A percentile compares a stretch with the other conserved stretches of the same genome.
phyloP scores from a whole-genome alignment of 2,329 filamentous ascomycete species.

The Calonectria montana region DNA sequence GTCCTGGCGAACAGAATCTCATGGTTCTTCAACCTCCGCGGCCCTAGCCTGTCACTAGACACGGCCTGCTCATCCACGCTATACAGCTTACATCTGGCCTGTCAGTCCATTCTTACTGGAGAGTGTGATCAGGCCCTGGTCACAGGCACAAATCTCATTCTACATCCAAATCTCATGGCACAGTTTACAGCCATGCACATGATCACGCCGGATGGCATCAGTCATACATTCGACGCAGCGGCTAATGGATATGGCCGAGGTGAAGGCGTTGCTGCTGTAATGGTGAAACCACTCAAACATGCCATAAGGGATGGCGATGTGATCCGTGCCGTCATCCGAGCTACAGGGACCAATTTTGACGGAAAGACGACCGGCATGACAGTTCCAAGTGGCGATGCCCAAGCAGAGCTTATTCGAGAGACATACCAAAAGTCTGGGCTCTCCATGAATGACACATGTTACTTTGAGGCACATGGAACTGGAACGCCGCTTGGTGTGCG shows the following conservation, averaged over 20 bases:
- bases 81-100: background rate
- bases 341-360: slow-evolving; percentile 27
- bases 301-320: slow-evolving; percentile 55
- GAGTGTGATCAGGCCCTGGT: background rate
- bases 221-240: slow-evolving; percentile 13
- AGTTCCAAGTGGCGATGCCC: slow-evolving; percentile 47
- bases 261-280: slow-evolving; percentile 49
- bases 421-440: slow-evolving; percentile 42
- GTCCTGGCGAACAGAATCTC: background rate
- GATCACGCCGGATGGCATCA: background rate
- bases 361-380: slow-evolving; percentile 46
- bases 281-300: slow-evolving; percentile 55
- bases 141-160: background rate
- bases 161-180: background rate
- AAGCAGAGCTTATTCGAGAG: slow-evolving; percentile 44
- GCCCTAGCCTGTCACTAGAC: background rate
- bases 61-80: slow-evolving; percentile 1
- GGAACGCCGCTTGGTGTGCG: slow-evolving; percentile 15
- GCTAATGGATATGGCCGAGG: slow-evolving; percentile 57
- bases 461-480: slow-evolving; percentile 35
- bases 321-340: slow-evolving; percentile 44
- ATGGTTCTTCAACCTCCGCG: slow-evolving; percentile 3
- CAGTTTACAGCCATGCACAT: slow-evolving; percentile 8
- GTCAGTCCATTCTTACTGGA: background rate
- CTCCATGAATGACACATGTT: slow-evolving; percentile 26